Evolutionary conservation across 202 grass and related monocot genomes (phyloP), one percentile per base, ranked within the genome.

Genomic region (Schoenoplectus triqueter): DNA sequence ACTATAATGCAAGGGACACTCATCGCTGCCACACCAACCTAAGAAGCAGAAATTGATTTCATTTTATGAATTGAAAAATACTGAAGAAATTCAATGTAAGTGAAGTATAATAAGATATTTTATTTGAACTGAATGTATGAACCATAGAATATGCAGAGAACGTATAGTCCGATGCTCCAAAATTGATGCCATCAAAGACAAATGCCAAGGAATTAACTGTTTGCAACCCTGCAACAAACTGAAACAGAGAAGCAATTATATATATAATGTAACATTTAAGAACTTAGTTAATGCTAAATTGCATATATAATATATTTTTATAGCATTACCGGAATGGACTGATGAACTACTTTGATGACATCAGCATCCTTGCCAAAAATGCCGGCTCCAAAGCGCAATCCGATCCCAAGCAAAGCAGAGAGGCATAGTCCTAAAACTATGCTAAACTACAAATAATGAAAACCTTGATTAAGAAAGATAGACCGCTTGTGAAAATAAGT

Each of bases 121-220:
- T 55, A 15, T 76, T 66, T 54, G 1, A 17, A 82, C 52, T 48
- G 63, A 62, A 68, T 66, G 63, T 81, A 80, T 81, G 73, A 90
- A 91, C 95, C 95, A 97, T 97, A 42, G 95, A 97, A 88, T 95
- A 97, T 13, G 95, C 95, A 73, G 95, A 80, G 78, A 84, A 97
- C 10, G 89, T 89, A 75, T 97, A 97, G 20, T 97, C 95, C 14
- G 91, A 93, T 64, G 95, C 95, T 73, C 95, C 95, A 63, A 97
- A 97, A 72, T 97, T 97, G 80, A 97, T 90, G 65, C 95, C 95
- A 45, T 97, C 95, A 47, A 97, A 97, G 15, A 97, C 92, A 52
- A 97, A 97, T 0, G 95, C 95, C 62, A 97, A 71, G 4, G 95
- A 84, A 63, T 97, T 97, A 51, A 97, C 87, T 56, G 85, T 92